Evolutionary conservation across 2,329 filamentous ascomycete genomes (phyloP), one percentile per base, ranked within the genome.

Genomic region (Fusarium albosuccineum): DNA sequence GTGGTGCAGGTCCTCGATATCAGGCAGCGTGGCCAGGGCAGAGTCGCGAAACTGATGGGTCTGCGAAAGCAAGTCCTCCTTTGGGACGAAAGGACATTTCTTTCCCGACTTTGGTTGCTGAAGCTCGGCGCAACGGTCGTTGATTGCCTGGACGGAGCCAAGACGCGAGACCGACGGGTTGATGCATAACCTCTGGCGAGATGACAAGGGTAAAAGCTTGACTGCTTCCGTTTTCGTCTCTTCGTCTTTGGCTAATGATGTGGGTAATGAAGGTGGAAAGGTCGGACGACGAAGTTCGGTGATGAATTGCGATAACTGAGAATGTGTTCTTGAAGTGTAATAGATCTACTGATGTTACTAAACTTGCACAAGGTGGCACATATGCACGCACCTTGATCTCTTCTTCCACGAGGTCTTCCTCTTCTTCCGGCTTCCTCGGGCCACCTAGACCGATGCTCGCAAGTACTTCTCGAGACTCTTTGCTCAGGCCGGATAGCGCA

Each of bases 251-350:
- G 71, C 63, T 26, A 84, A 52, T 0, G 80, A 80, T 2, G 73
- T 67, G 1, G 88, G 87, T 3, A 96, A 78, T 3, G 91, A 92
- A 0, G 92, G 85, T 5, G 94, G 92, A 62, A 97, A 89, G 1
- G 81, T 81, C n/a, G 97, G 92, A 29, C 93, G 89, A 2, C 90
- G 88, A 50, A 97, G 81, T 77, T 97, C 94, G 41, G 89, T 86
- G 16, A 95, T 90, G 77, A 97, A 97, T 75, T 97, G 94, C 1
- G 91, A 91, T 13, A 97, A 81, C 74, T 97, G 94, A 3, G 94
- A 97, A 77, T 97, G 94, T 1, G 94, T 97, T 74, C 94, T 87
- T 8, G 94, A 97, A 57, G 94, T 96, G 79, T 95, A 97, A 78
- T 92, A 97, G 52, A 97, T 92, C 83, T 89, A 77, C 50, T 36